Base-by-base conservation (phyloP, 768 basidiomycete species). In the Xerocomus brunneocitrinus region DNA sequence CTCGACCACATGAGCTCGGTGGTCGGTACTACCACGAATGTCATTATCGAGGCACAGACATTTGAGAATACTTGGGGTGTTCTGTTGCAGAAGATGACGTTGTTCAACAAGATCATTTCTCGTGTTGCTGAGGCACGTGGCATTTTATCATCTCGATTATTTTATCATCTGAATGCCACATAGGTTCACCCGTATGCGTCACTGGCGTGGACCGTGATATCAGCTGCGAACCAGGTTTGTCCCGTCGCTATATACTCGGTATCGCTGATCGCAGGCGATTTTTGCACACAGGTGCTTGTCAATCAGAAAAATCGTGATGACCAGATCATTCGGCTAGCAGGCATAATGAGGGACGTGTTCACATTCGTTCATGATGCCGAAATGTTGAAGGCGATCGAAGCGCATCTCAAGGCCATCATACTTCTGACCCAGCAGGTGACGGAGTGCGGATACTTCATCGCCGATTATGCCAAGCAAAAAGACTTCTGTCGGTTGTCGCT, bases 171-270 rank as follows among this genome's bases (percentile, higher is more conserved):
- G 25, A 50, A 36, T 16, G 24, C 3, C 19, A 14, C n/a, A 27
- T 16, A 56, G 55, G 22, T 53, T 14, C 51, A 56, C 19, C 55
- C 51, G 8, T 56, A 49, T 45, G 16, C 25, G 3, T 56, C 48
- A 4, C 27, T 57, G 2, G 47, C 44, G 2, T 57, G 30, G 41
- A 39, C 35, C 2, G 27, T 45, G 1, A 45, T 52, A 5, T 52
- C 50, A 5, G 43, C 43, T 27, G 34, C 12, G 4, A 49, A 34
- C 16, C 7, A 49, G 32, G 55, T 49, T 5, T 44, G 52, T 47
- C 38, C 4, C 19, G 6, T 25, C 24, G 0, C 10, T 47, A 14
- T 16, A 38, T 8, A 16, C 2, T 34, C 5, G 16, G 5, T 13
- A 35, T 10, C 3, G 10, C 43, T 54, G 12, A 45, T 40, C 2